phyloP scores from a whole-genome alignment of 495 filamentous ascomycete species.

The Barbatosphaeria neglecta region DNA sequence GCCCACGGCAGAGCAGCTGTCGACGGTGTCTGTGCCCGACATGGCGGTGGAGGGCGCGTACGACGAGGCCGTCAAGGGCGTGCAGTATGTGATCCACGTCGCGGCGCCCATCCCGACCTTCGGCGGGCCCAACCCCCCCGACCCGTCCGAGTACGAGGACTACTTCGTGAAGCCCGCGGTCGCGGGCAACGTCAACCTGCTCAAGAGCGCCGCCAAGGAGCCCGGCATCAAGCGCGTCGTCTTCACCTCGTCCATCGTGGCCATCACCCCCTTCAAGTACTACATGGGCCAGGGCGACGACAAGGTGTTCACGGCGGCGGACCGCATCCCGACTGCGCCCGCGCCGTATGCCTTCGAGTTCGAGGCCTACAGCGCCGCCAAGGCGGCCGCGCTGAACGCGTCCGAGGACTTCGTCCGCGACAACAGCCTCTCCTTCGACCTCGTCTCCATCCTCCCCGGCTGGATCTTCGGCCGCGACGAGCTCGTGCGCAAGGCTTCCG shows the following conservation, averaged over 20 bases:
- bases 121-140: neutral
- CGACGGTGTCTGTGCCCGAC: slow-evolving; percentile 31
- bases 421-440: slow-evolving; percentile 21
- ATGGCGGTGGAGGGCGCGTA: slow-evolving; percentile 28
- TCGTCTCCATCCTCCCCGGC: slow-evolving; percentile 26
- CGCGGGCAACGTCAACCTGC: slow-evolving; percentile 9
- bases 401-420: slow-evolving; percentile 20
- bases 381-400: slow-evolving; percentile 19
- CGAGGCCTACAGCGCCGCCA: slow-evolving; percentile 23
- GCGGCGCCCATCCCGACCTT: slow-evolving; percentile 27
- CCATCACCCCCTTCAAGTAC: slow-evolving; percentile 3
- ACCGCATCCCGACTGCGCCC: slow-evolving; percentile 5
- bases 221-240: slow-evolving; percentile 18
- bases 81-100: slow-evolving; percentile 35
- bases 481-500: slow-evolving; percentile 13
- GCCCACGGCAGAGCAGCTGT: slow-evolving; percentile 13
- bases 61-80: slow-evolving; percentile 30
- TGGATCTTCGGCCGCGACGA: slow-evolving; percentile 29
- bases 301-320: slow-evolving; percentile 4
- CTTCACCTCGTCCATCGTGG: slow-evolving; percentile 20
- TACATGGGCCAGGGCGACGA: slow-evolving; percentile 2
- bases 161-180: slow-evolving; percentile 19
- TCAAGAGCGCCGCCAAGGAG: slow-evolving; percentile 15
- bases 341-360: slow-evolving; percentile 6
- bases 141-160: neutral